These are phyloP conservation scores for Filobasidium wieringae DNA, from an alignment of 768 basidiomycete species.

Conservation along the genomic window DNA sequence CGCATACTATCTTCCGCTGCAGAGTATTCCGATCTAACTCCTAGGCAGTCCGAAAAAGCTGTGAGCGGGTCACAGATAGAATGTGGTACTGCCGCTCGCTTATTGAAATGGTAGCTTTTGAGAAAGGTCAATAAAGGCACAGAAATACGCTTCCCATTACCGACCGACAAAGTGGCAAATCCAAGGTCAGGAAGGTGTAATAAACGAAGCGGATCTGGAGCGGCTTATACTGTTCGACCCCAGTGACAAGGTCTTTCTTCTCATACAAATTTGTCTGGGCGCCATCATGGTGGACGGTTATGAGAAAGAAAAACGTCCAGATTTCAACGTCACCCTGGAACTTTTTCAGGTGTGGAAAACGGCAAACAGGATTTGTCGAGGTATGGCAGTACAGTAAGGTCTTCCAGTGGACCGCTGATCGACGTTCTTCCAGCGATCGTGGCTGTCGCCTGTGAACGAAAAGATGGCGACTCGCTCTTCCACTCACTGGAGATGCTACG, in stretches of 20 bases:
- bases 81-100: slow-evolving; percentile 40
- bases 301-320: slow-evolving; percentile 55
- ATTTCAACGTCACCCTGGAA: slow-evolving; percentile 46
- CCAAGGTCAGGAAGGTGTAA: no score
- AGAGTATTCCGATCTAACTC: slow-evolving; percentile 27
- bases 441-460: slow-evolving; percentile 59
- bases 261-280: slow-evolving; percentile 55
- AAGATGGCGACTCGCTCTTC: slow-evolving; percentile 57
- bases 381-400: slow-evolving; percentile 39
- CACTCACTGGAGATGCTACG: slow-evolving; percentile 68
- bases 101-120: slow-evolving; percentile 9
- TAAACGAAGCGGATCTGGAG: no score
- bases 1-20: slow-evolving; percentile 18
- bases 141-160: slow-evolving; percentile 66
- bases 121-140: slow-evolving; percentile 36
- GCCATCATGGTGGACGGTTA: slow-evolving; percentile 46
- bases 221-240: no score
- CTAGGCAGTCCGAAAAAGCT: slow-evolving; percentile 25
- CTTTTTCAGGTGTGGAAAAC: slow-evolving; percentile 61
- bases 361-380: slow-evolving; percentile 61
- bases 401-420: not conserved
- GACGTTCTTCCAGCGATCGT: slow-evolving; percentile 49
- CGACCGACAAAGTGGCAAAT: slow-evolving; percentile 29
- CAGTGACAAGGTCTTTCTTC: slow-evolving; percentile 63
- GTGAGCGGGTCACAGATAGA: slow-evolving; percentile 3